A percentile compares a stretch with the other conserved stretches of the same genome.
phyloP scores from a whole-genome alignment of 257 asterid genomes.

The Solanum chilense region DNA sequence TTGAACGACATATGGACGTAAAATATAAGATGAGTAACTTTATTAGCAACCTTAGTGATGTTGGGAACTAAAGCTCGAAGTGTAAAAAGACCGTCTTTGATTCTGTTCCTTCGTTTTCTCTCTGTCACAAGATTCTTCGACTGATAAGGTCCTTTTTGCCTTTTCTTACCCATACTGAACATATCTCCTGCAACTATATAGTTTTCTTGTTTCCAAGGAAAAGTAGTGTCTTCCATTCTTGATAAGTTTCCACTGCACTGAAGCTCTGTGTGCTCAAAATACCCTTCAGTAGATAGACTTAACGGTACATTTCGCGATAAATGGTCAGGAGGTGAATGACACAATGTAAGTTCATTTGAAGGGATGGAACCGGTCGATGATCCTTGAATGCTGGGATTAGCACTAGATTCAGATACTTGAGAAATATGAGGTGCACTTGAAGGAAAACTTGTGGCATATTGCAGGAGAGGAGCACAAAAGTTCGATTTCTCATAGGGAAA shows the following conservation, averaged over 20 bases:
- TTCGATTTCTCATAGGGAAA: constrained; percentile 3
- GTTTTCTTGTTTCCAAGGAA: background rate
- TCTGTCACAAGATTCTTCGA: constrained; percentile 82
- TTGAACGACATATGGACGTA: background rate
- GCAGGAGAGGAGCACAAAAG: constrained; percentile 13
- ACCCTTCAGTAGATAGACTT: constrained; percentile 15
- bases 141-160: constrained; percentile 30
- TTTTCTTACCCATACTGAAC: constrained; percentile 10
- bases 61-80: constrained; percentile 82
- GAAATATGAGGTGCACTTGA: constrained; percentile 1
- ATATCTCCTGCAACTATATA: constrained; percentile 1
- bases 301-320: constrained; percentile 10
- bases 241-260: constrained; percentile 6
- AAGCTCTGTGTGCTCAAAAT: constrained; percentile 8
- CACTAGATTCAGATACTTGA: constrained; percentile 13
- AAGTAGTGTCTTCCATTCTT: constrained; percentile 8
- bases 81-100: constrained; percentile 47
- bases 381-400: constrained; percentile 44
- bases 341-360: constrained; percentile 22
- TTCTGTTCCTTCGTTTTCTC: constrained; percentile 74
- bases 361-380: constrained; percentile 50
- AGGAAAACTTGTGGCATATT: background rate
- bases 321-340: constrained; percentile 7
- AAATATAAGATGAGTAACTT: background rate
- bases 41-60: constrained; percentile 52